phyloP scores from a whole-genome alignment of 2,329 filamentous ascomycete genomes.

The Neospermospora avenae region DNA sequence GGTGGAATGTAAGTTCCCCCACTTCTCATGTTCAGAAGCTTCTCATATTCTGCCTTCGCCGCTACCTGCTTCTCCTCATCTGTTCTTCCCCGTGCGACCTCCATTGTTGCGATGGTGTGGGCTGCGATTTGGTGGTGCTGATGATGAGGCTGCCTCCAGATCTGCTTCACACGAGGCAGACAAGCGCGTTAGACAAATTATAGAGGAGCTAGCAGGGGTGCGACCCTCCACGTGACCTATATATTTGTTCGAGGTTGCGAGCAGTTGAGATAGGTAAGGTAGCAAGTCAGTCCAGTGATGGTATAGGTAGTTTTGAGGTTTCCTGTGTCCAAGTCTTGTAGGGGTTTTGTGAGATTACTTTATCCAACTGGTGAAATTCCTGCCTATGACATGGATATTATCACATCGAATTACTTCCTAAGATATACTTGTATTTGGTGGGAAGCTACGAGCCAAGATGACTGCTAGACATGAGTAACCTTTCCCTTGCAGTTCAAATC shows the following conservation, averaged over 20 bases:
- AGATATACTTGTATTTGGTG: too few relatives aligned
- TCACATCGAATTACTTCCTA: too few relatives aligned
- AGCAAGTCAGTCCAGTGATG: too few relatives aligned
- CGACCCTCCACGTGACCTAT: background rate
- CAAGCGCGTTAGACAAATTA: background rate
- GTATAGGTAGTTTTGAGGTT: too few relatives aligned
- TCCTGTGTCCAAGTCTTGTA: too few relatives aligned
- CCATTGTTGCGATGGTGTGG: conserved; percentile 14
- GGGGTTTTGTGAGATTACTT: too few relatives aligned
- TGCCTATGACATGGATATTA: too few relatives aligned
- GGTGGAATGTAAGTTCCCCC: conserved; percentile 97
- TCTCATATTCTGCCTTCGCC: conserved; percentile 90
- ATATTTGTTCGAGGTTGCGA: background rate
- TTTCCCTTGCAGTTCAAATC: too few relatives aligned
- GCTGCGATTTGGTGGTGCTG: background rate
- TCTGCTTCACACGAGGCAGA: background rate
- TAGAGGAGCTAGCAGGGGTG: background rate
- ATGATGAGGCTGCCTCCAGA: background rate
- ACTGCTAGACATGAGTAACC: too few relatives aligned
- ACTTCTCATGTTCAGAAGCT: conserved; percentile 86
- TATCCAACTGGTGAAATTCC: too few relatives aligned
- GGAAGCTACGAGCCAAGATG: too few relatives aligned
- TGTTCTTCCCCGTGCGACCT: conserved; percentile 40
- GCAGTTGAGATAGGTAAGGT: too few relatives aligned
- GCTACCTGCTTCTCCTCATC: conserved; percentile 85